These are phyloP conservation scores for Cenococcum geophilum DNA, from an alignment of 495 filamentous ascomycete genomes.

Conservation along the genomic window DNA sequence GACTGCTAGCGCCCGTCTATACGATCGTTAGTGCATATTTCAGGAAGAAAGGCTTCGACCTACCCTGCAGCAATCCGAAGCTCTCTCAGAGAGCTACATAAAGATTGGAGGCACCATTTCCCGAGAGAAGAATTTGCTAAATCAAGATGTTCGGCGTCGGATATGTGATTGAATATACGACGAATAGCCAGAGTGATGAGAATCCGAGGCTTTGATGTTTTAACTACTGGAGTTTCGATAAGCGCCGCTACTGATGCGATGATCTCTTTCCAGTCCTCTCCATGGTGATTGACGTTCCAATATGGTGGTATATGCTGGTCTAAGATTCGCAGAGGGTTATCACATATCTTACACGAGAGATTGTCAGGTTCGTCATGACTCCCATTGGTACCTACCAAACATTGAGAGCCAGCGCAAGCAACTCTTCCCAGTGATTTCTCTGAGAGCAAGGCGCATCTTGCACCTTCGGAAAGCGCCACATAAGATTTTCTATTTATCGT, in stretches of 20 bases:
- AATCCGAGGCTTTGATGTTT: conserved; percentile 59
- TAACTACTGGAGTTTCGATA: conserved; percentile 50
- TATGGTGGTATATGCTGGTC: neutral
- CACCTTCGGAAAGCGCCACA: neutral
- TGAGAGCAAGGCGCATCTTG: neutral
- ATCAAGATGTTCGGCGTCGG: conserved; percentile 52
- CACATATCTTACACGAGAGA: conserved; percentile 20
- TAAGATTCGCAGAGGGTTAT: neutral
- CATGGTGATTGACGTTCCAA: conserved; percentile 17
- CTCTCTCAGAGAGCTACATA: conserved; percentile 78
- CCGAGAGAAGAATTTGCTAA: conserved; percentile 60
- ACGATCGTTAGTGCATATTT: neutral
- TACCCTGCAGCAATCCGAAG: conserved; percentile 68
- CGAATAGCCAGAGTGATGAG: conserved; percentile 65
- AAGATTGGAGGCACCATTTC: conserved; percentile 71
- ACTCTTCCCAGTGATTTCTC: neutral
- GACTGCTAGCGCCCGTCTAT: conserved; percentile 56
- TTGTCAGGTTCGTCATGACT: neutral
- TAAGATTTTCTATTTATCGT: neutral
- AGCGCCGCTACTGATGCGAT: conserved; percentile 53
- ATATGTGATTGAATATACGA: conserved; percentile 59
- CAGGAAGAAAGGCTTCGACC: neutral
- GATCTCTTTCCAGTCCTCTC: conserved; percentile 41
- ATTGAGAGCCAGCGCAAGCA: conserved; percentile 21
- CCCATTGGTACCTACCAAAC: conserved; percentile 1